These are phyloP conservation scores for Raddia distichophylla DNA, from an alignment of 176 grass and related monocot genomes.

Conservation along the genomic window DNA sequence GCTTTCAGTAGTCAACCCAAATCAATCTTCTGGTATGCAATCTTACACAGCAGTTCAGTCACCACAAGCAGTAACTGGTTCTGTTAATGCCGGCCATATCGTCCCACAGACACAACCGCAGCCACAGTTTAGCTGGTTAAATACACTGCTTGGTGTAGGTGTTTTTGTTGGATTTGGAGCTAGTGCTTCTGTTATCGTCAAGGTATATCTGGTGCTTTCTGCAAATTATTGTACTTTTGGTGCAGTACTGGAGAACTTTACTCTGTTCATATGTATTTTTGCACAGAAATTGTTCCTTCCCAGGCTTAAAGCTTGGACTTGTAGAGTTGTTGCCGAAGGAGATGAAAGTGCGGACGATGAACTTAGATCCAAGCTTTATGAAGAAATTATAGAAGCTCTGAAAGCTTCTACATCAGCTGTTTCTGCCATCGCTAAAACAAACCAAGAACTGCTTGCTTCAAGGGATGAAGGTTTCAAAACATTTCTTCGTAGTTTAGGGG, in stretches of 20 bases:
- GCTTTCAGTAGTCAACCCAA: conserved; percentile 53
- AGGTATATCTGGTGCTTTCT: conserved; percentile 54
- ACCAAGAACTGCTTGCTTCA: conserved; percentile 73
- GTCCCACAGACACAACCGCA: conserved; percentile 26
- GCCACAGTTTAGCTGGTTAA: conserved; percentile 61
- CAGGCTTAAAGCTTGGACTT: conserved; percentile 72
- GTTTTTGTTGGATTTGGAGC: conserved; percentile 64
- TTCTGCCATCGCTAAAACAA: conserved; percentile 72
- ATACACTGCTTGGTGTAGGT: conserved; percentile 65
- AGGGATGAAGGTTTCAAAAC: conserved; percentile 77
- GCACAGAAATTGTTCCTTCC: conserved; percentile 71
- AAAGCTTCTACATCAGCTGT: conserved; percentile 67
- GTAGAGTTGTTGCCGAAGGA: conserved; percentile 70
- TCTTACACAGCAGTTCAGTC: conserved; percentile 46
- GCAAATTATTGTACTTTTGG: neutral
- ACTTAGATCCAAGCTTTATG: conserved; percentile 58
- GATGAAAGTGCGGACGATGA: conserved; percentile 58
- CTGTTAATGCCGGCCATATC: conserved; percentile 34
- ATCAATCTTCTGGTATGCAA: conserved; percentile 42
- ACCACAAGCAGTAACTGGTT: conserved; percentile 36
- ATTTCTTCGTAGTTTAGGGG: neutral
- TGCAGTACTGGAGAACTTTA: conserved; percentile 9
- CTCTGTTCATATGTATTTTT: conserved; percentile 32
- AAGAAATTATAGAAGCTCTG: conserved; percentile 78
- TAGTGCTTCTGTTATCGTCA: conserved; percentile 62